These are phyloP conservation scores for Clarireedia monteithiana DNA, from an alignment of 2,329 filamentous ascomycete species.

Conservation along the genomic window DNA sequence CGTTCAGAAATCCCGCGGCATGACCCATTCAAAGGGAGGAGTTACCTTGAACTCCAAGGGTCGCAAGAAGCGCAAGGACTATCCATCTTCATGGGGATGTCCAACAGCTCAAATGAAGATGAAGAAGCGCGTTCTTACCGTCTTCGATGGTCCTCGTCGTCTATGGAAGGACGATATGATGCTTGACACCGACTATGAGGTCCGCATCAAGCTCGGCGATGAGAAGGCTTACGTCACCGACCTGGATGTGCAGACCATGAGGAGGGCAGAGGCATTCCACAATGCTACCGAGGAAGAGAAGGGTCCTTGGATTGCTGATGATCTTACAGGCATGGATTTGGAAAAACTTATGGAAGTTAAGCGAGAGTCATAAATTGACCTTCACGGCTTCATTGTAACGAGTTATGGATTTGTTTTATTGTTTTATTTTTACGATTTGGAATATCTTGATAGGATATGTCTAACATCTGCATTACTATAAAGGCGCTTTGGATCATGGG, in stretches of 20 bases:
- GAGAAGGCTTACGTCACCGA: constrained; percentile 69
- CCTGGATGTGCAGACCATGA: constrained; percentile 82
- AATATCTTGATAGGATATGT: not conserved
- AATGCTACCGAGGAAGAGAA: constrained; percentile 78
- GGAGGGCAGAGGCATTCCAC: constrained; percentile 78
- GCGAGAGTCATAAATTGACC: constrained; percentile 15
- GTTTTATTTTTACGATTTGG: not conserved
- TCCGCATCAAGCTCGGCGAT: constrained; percentile 72
- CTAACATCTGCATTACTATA: constrained; percentile 5
- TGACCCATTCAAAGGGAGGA: constrained; percentile 72
- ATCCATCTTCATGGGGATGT: constrained; percentile 90
- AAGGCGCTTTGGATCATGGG: constrained; percentile 10
- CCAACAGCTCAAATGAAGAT: constrained; percentile 91
- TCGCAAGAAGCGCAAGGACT: constrained; percentile 88
- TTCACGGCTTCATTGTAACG: not conserved
- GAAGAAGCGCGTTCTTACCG: constrained; percentile 92
- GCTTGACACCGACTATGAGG: constrained; percentile 90
- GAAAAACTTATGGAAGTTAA: constrained; percentile 48
- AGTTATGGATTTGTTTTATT: constrained; percentile 1
- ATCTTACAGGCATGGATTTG: constrained; percentile 54
- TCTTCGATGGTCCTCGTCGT: constrained; percentile 80
- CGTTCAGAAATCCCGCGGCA: constrained; percentile 59
- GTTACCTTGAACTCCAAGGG: constrained; percentile 53
- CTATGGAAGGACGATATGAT: constrained; percentile 99
- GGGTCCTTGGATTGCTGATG: constrained; percentile 73